phyloP scores from a whole-genome alignment of 768 basidiomycete species.

The Lentinula aciculospora region DNA sequence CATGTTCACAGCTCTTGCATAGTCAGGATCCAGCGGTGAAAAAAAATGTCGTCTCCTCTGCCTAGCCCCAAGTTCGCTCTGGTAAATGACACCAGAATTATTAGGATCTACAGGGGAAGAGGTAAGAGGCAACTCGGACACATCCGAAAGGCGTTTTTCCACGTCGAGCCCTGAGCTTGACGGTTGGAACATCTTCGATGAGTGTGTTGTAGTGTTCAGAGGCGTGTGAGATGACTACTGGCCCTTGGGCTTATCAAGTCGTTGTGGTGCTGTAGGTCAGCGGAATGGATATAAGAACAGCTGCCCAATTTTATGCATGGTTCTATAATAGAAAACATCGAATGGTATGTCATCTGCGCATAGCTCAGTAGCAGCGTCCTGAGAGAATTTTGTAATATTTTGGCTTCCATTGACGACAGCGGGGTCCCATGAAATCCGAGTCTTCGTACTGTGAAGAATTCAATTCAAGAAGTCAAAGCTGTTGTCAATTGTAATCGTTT shows the following conservation, averaged over 20 bases:
- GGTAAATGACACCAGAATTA: neutral
- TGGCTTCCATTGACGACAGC: neutral
- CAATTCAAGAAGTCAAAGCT: conserved; percentile 1
- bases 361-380: neutral
- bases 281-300: neutral
- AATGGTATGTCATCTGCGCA: neutral
- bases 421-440: no score
- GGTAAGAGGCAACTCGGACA: neutral
- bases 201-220: neutral
- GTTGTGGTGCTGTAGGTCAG: neutral
- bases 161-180: neutral
- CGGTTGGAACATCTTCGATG: neutral
- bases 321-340: neutral
- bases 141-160: neutral
- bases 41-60: conserved; percentile 35
- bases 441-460: no score
- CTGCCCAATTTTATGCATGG: neutral
- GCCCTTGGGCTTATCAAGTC: neutral
- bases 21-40: conserved; percentile 34
- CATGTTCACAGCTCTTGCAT: conserved; percentile 43
- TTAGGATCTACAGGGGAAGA: neutral
- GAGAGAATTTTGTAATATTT: neutral
- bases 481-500: neutral
- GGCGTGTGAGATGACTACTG: neutral
- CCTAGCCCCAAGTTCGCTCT: neutral